These are phyloP conservation scores for Multifurca ochricompacta DNA, from an alignment of 768 basidiomycete species.

Conservation along the genomic window DNA sequence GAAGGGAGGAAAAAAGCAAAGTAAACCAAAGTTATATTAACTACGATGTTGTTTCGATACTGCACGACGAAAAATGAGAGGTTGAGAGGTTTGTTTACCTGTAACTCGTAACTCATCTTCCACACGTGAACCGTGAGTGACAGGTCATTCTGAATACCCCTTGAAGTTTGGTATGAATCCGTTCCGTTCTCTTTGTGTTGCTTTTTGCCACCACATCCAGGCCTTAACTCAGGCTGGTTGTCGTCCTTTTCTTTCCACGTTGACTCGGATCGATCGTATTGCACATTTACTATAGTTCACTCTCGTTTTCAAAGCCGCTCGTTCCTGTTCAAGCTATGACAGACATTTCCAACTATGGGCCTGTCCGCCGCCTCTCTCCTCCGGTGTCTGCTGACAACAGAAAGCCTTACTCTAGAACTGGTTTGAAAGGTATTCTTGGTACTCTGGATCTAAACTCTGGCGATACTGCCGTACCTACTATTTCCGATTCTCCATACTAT, in stretches of 20 bases:
- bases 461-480: slow-evolving; percentile 1
- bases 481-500: slow-evolving; percentile 13
- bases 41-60: slow-evolving; percentile 3
- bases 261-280: slow-evolving; percentile 1
- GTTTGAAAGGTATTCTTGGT: slow-evolving; percentile 15
- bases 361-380: slow-evolving; percentile 15
- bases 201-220: slow-evolving; percentile 14
- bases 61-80: neutral
- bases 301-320: slow-evolving; percentile 11
- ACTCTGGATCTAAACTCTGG: slow-evolving; percentile 17
- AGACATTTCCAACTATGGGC: slow-evolving; percentile 13
- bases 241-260: slow-evolving; percentile 7
- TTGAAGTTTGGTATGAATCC: slow-evolving; percentile 9
- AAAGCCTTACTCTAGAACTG: slow-evolving; percentile 16
- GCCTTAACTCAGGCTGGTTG: slow-evolving; percentile 1
- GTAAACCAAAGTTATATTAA: slow-evolving; percentile 3
- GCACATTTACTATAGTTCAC: slow-evolving; percentile 8
- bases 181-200: slow-evolving; percentile 7
- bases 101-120: neutral
- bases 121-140: slow-evolving; percentile 11
- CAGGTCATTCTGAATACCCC: neutral
- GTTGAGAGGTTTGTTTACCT: too few species aligned
- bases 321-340: slow-evolving; percentile 15
- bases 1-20: slow-evolving; percentile 4
- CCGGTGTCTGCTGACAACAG: slow-evolving; percentile 9